phyloP scores from a whole-genome alignment of 169 alveolate genomes.

The Eimeria sp. region DNA sequence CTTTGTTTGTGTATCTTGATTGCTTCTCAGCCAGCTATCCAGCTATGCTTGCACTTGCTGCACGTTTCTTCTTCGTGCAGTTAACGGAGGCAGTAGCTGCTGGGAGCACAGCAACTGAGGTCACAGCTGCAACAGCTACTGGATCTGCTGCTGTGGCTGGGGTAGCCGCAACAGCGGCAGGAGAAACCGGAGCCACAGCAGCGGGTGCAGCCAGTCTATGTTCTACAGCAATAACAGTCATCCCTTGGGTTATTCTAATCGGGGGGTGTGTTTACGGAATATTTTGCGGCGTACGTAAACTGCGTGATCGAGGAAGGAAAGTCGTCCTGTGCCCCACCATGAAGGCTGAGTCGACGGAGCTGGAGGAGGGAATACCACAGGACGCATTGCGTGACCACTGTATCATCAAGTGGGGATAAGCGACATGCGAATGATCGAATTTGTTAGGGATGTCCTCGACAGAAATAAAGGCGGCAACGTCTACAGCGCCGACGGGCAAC shows the following conservation, averaged over 20 bases:
- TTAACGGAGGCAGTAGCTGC: constrained; percentile 3
- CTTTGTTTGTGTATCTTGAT: not conserved
- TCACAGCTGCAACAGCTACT: not conserved
- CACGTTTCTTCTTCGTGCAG: constrained; percentile 35
- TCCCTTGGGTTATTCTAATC: constrained; percentile 36
- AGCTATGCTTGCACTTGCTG: constrained; percentile 5
- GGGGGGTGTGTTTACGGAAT: constrained; percentile 23
- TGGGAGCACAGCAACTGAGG: constrained; percentile 27
- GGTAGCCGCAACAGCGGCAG: not conserved
- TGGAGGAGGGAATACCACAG: not conserved
- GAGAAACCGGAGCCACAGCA: constrained; percentile 10
- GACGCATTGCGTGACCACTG: constrained; percentile 19
- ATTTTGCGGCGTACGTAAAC: not conserved
- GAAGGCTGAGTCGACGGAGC: constrained; percentile 9
- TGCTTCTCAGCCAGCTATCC: constrained; percentile 27
- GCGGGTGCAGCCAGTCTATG: constrained; percentile 21
- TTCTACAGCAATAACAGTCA: constrained; percentile 1
- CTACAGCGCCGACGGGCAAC: not conserved
- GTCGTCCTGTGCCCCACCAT: not conserved
- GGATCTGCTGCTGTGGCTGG: not conserved
- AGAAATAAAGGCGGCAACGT: not conserved
- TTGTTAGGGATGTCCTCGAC: not conserved
- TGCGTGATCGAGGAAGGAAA: not conserved
- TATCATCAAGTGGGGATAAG: constrained; percentile 45
- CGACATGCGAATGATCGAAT: not conserved